These are phyloP conservation scores for Fusarium succisae DNA, from an alignment of 2,329 filamentous ascomycete species.

Conservation along the genomic window DNA sequence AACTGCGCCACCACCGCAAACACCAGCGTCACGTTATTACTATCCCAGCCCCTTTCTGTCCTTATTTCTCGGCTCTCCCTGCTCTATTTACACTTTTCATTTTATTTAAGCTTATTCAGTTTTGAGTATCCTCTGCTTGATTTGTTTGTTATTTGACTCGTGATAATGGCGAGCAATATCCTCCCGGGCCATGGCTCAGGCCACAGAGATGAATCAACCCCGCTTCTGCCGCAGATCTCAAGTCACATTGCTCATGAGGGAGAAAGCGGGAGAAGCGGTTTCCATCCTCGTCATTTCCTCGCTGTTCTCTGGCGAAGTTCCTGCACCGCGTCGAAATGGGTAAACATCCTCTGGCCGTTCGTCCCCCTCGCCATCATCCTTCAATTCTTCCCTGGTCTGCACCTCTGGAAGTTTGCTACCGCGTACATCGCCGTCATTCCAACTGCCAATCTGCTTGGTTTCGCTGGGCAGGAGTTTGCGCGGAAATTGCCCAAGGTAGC, in stretches of 20 bases:
- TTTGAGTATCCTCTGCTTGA: neutral
- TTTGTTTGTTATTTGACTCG: neutral
- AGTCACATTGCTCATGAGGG: constrained; percentile 48
- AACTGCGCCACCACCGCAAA: constrained; percentile 20
- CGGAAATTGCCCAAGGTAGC: constrained; percentile 72
- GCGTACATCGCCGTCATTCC: constrained; percentile 61
- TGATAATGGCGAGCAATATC: constrained; percentile 22
- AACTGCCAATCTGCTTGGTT: constrained; percentile 59
- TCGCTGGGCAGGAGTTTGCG: constrained; percentile 65
- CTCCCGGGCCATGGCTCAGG: constrained; percentile 15
- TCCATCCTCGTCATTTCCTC: constrained; percentile 55
- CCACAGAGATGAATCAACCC: constrained; percentile 38
- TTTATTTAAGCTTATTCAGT: no score
- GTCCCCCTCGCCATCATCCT: constrained; percentile 57
- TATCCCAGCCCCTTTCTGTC: neutral
- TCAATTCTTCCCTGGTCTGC: constrained; percentile 47
- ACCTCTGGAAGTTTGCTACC: constrained; percentile 57
- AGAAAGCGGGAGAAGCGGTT: constrained; percentile 56
- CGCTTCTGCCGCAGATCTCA: constrained; percentile 43
- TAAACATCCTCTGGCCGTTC: constrained; percentile 60
- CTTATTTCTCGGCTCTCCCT: neutral
- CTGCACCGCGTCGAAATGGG: constrained; percentile 55
- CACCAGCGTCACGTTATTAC: constrained; percentile 17
- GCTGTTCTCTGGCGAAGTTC: constrained; percentile 55
- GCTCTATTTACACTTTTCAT: neutral